These are phyloP conservation scores for Periglandula ipomoeae DNA, from an alignment of 2,329 filamentous ascomycete species.

Conservation along the genomic window DNA sequence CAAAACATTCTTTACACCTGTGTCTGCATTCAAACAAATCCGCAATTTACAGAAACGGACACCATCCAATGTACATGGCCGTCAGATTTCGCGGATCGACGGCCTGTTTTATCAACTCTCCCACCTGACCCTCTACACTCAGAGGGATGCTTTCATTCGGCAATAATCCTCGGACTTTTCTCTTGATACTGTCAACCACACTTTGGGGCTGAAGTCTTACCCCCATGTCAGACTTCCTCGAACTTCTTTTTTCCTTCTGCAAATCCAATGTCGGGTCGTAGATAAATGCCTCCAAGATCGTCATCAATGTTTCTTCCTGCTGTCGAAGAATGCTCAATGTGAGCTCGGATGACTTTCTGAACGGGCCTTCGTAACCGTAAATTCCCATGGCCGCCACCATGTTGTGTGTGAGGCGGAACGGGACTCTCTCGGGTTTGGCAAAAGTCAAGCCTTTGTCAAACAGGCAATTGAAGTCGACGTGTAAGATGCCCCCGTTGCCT, in stretches of 20 bases:
- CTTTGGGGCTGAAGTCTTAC: slow-evolving; percentile 52
- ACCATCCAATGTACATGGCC: slow-evolving; percentile 97
- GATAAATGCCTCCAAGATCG: slow-evolving; percentile 91
- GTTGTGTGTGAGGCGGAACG: slow-evolving; percentile 95
- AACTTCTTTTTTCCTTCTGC: slow-evolving; percentile 52
- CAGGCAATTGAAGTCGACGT: slow-evolving; percentile 98
- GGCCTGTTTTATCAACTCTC: slow-evolving; percentile 84
- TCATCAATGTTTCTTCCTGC: slow-evolving; percentile 95
- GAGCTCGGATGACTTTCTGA: slow-evolving; percentile 82
- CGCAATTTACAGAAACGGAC: slow-evolving; percentile 41
- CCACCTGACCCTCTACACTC: slow-evolving; percentile 94
- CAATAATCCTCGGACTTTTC: slow-evolving; percentile 77
- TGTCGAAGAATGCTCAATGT: slow-evolving; percentile 76
- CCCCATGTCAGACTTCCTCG: slow-evolving; percentile 27
- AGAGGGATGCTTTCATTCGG: slow-evolving; percentile 84
- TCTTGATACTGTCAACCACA: slow-evolving; percentile 80
- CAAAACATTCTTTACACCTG: no score
- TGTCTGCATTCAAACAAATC: background rate
- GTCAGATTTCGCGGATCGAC: slow-evolving; percentile 71
- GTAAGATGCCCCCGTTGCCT: slow-evolving; percentile 85
- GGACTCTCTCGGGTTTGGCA: slow-evolving; percentile 86
- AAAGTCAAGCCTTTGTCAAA: slow-evolving; percentile 98
- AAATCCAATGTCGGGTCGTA: slow-evolving; percentile 95
- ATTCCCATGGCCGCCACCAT: slow-evolving; percentile 97
- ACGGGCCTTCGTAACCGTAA: slow-evolving; percentile 88